Percentiles rank a stretch among this genome's conserved stretches.
phyloP scores from a whole-genome alignment of 1,284 basidiomycete species.

The Pseudozyma thailandica region DNA sequence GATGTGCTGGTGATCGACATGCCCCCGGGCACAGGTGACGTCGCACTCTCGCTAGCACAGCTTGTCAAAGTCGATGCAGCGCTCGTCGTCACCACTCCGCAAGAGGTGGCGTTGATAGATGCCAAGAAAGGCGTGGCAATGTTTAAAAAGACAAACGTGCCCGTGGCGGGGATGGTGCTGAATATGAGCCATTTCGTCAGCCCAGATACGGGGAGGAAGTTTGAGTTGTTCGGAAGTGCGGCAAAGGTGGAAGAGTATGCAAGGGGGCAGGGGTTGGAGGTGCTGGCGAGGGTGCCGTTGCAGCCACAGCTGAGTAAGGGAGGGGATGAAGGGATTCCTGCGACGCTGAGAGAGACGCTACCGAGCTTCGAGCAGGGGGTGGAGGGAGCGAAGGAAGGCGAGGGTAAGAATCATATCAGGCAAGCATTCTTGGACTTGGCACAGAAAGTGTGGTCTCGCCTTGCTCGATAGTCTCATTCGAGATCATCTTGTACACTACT shows the following conservation, averaged over 20 bases:
- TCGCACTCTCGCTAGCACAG: conserved; percentile 90
- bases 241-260: conserved; percentile 77
- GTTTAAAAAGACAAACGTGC: conserved; percentile 89
- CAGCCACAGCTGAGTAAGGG: conserved; percentile 79
- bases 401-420: conserved; percentile 20
- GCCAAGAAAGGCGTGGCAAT: conserved; percentile 92
- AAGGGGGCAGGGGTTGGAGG: conserved; percentile 73
- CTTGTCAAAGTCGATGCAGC: conserved; percentile 73
- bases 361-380: conserved; percentile 56
- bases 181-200: conserved; percentile 93
- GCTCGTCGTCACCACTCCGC: conserved; percentile 85
- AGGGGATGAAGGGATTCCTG: conserved; percentile 77
- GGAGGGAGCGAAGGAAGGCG: conserved; percentile 14
- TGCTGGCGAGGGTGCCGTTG: conserved; percentile 87
- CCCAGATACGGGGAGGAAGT: conserved; percentile 77
- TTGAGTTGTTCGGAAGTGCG: conserved; percentile 83
- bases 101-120: conserved; percentile 91
- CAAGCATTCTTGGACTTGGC: conserved; percentile 47
- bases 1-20: conserved; percentile 94
- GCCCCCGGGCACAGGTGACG: conserved; percentile 97
- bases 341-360: conserved; percentile 68
- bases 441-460: conserved; percentile 28
- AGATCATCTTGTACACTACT: not conserved
- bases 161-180: conserved; percentile 86
- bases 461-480: conserved; percentile 8